These are phyloP conservation scores for Favolaschia claudopus DNA, from an alignment of 768 basidiomycete genomes.

Conservation along the genomic window DNA sequence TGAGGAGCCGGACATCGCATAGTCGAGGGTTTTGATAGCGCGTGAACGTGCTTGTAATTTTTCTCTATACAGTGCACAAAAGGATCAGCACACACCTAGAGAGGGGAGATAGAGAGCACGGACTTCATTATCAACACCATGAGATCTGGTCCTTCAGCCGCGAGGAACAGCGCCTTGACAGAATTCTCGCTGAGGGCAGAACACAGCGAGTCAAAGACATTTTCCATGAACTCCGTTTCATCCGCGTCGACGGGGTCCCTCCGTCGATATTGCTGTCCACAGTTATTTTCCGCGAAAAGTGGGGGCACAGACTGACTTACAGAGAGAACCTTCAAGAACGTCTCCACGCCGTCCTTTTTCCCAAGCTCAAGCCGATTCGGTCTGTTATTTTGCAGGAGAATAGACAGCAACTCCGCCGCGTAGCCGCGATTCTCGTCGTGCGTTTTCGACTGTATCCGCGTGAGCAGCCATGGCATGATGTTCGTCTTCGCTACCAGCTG, in stretches of 20 bases:
- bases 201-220: slow-evolving; percentile 90
- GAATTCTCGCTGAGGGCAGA: slow-evolving; percentile 81
- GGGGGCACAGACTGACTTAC: slow-evolving; percentile 55
- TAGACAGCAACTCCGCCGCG: slow-evolving; percentile 92
- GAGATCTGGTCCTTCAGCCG: slow-evolving; percentile 92
- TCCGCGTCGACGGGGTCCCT: slow-evolving; percentile 87
- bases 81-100: not conserved
- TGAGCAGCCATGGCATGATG: slow-evolving; percentile 80
- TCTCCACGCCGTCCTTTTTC: slow-evolving; percentile 81
- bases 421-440: slow-evolving; percentile 95
- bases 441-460: slow-evolving; percentile 71
- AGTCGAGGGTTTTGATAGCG: slow-evolving; percentile 90
- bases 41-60: slow-evolving; percentile 82
- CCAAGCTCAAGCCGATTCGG: slow-evolving; percentile 74
- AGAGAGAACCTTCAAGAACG: slow-evolving; percentile 76
- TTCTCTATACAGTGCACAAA: slow-evolving; percentile 56
- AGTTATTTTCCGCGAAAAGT: not conserved
- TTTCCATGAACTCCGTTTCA: slow-evolving; percentile 98
- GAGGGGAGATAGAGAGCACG: slow-evolving; percentile 37
- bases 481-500: slow-evolving; percentile 78
- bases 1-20: slow-evolving; percentile 83
- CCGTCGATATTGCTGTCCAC: slow-evolving; percentile 80
- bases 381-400: slow-evolving; percentile 80
- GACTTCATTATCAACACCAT: slow-evolving; percentile 99
- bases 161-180: slow-evolving; percentile 84